Conservation (phyloP, 305 asterid genomes). For the Fraxinus greggii region DNA sequence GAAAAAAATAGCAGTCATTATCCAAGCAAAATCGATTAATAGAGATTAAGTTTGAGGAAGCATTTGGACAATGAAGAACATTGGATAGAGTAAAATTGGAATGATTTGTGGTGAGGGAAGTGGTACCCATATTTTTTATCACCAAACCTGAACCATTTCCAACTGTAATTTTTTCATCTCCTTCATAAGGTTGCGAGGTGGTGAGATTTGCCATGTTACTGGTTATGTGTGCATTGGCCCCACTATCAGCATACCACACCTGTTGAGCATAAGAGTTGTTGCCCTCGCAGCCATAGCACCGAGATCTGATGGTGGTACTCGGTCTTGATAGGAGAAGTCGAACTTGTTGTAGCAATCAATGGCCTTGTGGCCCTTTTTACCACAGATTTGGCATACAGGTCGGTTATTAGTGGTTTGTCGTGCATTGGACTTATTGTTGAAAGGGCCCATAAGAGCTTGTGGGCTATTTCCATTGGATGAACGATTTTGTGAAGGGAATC, state of each 20-base stretch:
- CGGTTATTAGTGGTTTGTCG: neutral
- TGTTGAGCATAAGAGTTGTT: neutral
- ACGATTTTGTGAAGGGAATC: too few species aligned
- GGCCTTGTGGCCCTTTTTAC: neutral
- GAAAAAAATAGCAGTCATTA: neutral
- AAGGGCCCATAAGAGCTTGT: neutral
- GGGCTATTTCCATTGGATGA: too few species aligned
- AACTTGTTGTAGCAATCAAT: neutral
- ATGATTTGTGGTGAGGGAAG: neutral
- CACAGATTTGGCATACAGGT: neutral
- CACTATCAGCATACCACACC: neutral
- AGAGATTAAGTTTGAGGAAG: neutral
- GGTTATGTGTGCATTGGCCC: neutral
- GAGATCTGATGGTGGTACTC: neutral
- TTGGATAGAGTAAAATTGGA: neutral
- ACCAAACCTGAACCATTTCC: neutral
- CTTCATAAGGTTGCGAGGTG: neutral
- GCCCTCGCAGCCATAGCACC: neutral
- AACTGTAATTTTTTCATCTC: neutral
- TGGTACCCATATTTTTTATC: neutral
- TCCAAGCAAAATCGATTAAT: neutral
- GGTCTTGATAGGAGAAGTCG: neutral
- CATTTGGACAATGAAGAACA: neutral
- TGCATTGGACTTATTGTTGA: neutral
- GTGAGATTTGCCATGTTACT: neutral